Base-by-base conservation (phyloP, 345 rosid species). In the Pistacia integerrima region DNA sequence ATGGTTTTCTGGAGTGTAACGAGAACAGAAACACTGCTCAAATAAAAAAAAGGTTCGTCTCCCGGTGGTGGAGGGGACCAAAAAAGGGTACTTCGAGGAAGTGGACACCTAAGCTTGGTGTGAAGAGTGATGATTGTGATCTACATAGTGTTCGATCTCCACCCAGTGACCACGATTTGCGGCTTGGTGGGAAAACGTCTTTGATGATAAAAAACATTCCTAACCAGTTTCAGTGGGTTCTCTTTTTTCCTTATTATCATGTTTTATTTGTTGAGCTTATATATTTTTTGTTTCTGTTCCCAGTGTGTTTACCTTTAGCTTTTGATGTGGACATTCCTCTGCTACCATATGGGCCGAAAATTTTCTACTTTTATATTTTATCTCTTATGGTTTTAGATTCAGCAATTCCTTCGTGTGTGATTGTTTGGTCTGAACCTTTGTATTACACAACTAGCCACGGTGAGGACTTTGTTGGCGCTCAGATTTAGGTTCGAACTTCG, bases 171-270 rank as follows among this genome's bases (percentile, higher is more conserved):
- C 59, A 25, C 30, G 73, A 14, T 28, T 0, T 44, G 0, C 36
- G 52, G 64, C 64, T 55, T 13, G 58, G 20, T 4, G 81, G 83
- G 7, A 79, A 69, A 38, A 81, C 89, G 2, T 78, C 90, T 2
- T 3, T 89, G 17, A 89, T 89, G 89, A 79, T 89, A 0, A 77
- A 58, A 51, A 86, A 89, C 76, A 73, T 89, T 6, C 93, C 91
- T 2, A 89, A 89, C 76, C 70, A 56, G 17, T 69, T 84, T 10
- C 22, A 68, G 93, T 89, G 38, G 12, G 68, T 59, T 82, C 58
- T 33, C 30, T 44, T 57, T 52, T 18, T 56, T 22, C 22, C 22
- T 22, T 22, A 22, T 22, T 44, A 3, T 58, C 33, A 28, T 54
- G 12, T n/a, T 62, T 38, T 11, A n/a, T 7, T 62, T 2, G 11